These are phyloP conservation scores for Tulasnella calospora DNA, from an alignment of 768 basidiomycete species.

Conservation along the genomic window DNA sequence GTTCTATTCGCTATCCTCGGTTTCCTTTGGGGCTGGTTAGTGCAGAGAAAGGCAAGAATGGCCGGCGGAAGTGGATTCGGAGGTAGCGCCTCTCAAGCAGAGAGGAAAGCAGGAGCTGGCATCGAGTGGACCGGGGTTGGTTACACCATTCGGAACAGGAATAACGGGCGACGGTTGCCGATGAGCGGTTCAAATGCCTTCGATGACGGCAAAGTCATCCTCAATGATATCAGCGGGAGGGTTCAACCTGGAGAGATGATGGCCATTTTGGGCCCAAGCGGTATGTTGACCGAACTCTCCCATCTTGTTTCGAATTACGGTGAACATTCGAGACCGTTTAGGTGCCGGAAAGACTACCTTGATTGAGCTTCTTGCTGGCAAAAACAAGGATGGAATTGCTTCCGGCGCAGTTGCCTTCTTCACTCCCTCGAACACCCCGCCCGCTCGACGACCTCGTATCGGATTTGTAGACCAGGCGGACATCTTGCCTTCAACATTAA, in stretches of 20 bases:
- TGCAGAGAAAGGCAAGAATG: slow-evolving; percentile 59
- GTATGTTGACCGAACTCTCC: slow-evolving; percentile 38
- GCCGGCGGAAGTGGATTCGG: slow-evolving; percentile 38
- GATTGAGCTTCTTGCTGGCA: slow-evolving; percentile 84
- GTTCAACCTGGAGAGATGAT: slow-evolving; percentile 80
- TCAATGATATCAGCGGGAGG: slow-evolving; percentile 64
- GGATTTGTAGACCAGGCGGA: slow-evolving; percentile 53
- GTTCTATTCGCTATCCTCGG: slow-evolving; percentile 54
- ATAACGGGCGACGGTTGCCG: slow-evolving; percentile 22
- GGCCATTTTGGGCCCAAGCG: slow-evolving; percentile 89
- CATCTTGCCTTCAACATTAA: slow-evolving; percentile 70
- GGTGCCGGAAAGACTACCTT: slow-evolving; percentile 88
- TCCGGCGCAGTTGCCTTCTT: slow-evolving; percentile 63
- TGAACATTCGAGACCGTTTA: slow-evolving; percentile 30
- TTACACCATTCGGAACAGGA: slow-evolving; percentile 43
- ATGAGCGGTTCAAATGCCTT: slow-evolving; percentile 18
- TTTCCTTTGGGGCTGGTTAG: slow-evolving; percentile 57
- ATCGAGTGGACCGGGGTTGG: slow-evolving; percentile 65
- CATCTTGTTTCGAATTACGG: neutral
- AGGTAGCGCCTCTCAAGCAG: slow-evolving; percentile 31
- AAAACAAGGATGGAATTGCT: slow-evolving; percentile 64
- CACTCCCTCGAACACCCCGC: slow-evolving; percentile 16
- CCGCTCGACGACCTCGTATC: slow-evolving; percentile 33
- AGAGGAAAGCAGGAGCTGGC: slow-evolving; percentile 49
- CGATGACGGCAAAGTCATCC: slow-evolving; percentile 56